Evolutionary conservation across 2,329 filamentous ascomycete genomes (phyloP).

Genomic region (Stemphylium beticola): DNA sequence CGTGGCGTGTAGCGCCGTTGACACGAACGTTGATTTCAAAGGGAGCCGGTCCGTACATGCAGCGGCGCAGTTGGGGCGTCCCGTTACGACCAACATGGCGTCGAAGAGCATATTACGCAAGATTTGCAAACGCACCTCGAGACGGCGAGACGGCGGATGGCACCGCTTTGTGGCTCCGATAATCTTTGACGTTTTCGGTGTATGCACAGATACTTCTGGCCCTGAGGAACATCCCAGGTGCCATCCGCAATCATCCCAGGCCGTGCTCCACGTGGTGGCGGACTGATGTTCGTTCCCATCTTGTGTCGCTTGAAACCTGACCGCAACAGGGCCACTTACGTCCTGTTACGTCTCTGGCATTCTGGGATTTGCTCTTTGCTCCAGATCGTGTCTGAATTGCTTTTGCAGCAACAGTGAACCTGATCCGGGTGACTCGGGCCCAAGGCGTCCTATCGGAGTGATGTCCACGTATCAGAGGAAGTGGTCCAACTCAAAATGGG

Average conservation of each 20-base stretch:
- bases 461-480: slow-evolving; percentile 7
- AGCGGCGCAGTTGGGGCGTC: slow-evolving; percentile 10
- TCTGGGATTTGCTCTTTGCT: slow-evolving; percentile 2
- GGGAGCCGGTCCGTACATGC: slow-evolving; percentile 9
- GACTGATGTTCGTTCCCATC: slow-evolving; percentile 12
- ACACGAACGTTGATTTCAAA: slow-evolving; percentile 4
- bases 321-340: slow-evolving; percentile 17
- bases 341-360: background rate
- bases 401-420: slow-evolving; percentile 1
- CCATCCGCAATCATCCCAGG: slow-evolving; percentile 1
- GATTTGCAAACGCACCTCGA: slow-evolving; percentile 7
- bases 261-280: slow-evolving; percentile 31
- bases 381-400: background rate
- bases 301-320: slow-evolving; percentile 18
- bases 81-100: slow-evolving; percentile 10
- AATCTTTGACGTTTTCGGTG: slow-evolving; percentile 21
- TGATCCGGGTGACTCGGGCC: background rate
- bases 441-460: slow-evolving; percentile 1
- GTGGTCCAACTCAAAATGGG: slow-evolving; percentile 5
- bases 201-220: slow-evolving; percentile 22
- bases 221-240: slow-evolving; percentile 4
- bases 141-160: slow-evolving; percentile 18
- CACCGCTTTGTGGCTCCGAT: slow-evolving; percentile 20
- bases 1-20: background rate
- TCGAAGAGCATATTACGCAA: slow-evolving; percentile 15